Conservation (phyloP, 352 stramenopile genomes). For the Globisporangium lucens region DNA sequence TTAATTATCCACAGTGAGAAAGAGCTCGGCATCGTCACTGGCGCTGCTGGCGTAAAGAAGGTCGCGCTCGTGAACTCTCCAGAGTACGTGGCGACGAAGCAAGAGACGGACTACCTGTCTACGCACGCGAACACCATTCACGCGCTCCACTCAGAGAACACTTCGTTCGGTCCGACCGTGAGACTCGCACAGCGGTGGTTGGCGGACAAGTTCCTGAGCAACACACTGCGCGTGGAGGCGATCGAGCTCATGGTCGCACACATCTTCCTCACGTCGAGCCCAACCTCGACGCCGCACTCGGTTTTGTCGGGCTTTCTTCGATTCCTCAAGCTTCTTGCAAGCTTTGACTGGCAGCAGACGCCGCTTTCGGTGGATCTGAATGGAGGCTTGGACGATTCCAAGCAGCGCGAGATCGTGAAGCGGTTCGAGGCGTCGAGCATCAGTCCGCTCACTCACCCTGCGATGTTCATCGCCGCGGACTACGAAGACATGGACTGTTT, state of each 20-base stretch:
- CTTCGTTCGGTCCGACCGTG: conserved; percentile 73
- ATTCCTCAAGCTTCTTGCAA: conserved; percentile 69
- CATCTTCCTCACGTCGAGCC: conserved; percentile 52
- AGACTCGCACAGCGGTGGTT: conserved; percentile 83
- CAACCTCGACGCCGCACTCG: conserved; percentile 59
- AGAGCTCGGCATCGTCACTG: conserved; percentile 61
- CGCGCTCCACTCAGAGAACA: conserved; percentile 74
- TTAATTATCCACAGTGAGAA: conserved; percentile 80
- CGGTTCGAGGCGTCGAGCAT: conserved; percentile 73
- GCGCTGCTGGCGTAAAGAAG: conserved; percentile 51
- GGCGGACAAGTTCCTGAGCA: conserved; percentile 74
- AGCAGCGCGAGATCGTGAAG: conserved; percentile 66
- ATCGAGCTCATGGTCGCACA: conserved; percentile 80
- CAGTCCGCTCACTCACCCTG: conserved; percentile 51
- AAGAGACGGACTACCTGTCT: conserved; percentile 55
- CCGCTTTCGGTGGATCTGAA: conserved; percentile 80
- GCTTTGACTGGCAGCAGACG: conserved; percentile 69
- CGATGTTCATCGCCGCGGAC: conserved; percentile 74
- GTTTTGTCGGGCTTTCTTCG: conserved; percentile 78
- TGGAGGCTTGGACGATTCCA: conserved; percentile 48
- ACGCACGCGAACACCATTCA: conserved; percentile 74
- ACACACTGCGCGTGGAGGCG: conserved; percentile 61
- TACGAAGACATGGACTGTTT: conserved; percentile 80
- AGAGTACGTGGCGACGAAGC: conserved; percentile 61
- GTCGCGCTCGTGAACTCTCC: conserved; percentile 55